phyloP scores from a whole-genome alignment of 129 eudicot genomes.

The Lactuca saligna region DNA sequence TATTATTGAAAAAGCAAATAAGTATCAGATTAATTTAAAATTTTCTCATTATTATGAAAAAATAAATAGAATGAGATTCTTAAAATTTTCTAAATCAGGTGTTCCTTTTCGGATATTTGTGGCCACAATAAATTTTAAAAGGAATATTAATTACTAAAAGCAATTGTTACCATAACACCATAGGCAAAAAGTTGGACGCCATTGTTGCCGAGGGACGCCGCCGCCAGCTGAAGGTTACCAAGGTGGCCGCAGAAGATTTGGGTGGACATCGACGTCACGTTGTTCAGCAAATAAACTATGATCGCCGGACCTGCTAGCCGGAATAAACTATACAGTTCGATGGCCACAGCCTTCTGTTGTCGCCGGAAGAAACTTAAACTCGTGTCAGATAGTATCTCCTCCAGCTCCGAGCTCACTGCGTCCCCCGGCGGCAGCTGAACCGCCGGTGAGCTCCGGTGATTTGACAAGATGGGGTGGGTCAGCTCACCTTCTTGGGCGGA shows the following conservation, averaged over 20 bases:
- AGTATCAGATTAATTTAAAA: no score
- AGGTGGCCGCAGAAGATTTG: conserved; percentile 58
- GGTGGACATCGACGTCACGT: conserved; percentile 48
- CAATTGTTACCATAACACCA: conserved; percentile 43
- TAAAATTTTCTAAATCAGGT: background rate
- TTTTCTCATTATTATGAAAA: background rate
- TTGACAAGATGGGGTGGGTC: conserved; percentile 17
- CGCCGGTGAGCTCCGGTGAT: background rate
- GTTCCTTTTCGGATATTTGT: background rate
- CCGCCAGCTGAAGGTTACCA: conserved; percentile 53
- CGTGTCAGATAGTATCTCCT: conserved; percentile 38
- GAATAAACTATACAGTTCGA: conserved; percentile 33
- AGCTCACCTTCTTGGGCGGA: conserved; percentile 17
- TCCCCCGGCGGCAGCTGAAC: conserved; percentile 4
- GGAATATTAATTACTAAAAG: background rate
- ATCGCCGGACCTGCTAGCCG: conserved; percentile 47
- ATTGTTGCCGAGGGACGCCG: conserved; percentile 48
- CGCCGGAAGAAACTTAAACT: conserved; percentile 20
- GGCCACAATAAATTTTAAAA: background rate
- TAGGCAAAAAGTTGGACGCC: conserved; percentile 49
- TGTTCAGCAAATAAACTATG: conserved; percentile 43
- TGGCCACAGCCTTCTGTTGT: conserved; percentile 20
- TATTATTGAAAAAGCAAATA: no score
- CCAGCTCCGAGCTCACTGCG: conserved; percentile 33
- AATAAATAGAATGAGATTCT: background rate